phyloP scores from a whole-genome alignment of 495 filamentous ascomycete species.

The Penicillium longicatenatum region DNA sequence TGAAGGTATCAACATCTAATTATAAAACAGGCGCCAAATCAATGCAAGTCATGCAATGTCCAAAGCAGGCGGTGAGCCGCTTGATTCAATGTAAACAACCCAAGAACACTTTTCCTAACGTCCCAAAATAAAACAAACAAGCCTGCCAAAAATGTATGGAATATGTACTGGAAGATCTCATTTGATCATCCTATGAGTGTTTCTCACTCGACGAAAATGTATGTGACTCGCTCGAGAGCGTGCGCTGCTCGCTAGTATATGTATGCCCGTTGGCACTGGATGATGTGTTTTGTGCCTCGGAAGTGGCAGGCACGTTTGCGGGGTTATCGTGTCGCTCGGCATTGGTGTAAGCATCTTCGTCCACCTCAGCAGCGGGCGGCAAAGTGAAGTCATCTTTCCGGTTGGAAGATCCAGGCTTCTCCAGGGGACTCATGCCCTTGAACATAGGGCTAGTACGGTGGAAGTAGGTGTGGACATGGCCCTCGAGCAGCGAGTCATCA shows the following conservation, averaged over 20 bases:
- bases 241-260: conserved; percentile 7
- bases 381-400: conserved; percentile 43
- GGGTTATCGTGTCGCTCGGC: conserved; percentile 11
- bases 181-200: conserved; percentile 3
- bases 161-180: background rate
- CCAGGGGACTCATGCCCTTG: conserved; percentile 36
- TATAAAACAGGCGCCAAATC: conserved; percentile 22
- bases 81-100: conserved; percentile 5
- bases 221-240: conserved; percentile 10
- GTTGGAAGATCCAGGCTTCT: conserved; percentile 30
- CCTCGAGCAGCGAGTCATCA: conserved; percentile 46
- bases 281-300: conserved; percentile 11
- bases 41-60: conserved; percentile 25
- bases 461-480: conserved; percentile 51
- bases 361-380: conserved; percentile 43
- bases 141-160: background rate
- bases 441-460: conserved; percentile 54
- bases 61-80: conserved; percentile 12
- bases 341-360: conserved; percentile 4
- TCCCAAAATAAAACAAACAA: conserved; percentile 4
- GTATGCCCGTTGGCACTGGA: conserved; percentile 1
- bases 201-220: conserved; percentile 25
- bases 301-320: background rate
- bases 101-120: conserved; percentile 2
- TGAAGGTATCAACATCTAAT: conserved; percentile 28